A percentile compares a stretch with the other conserved stretches of the same genome.
These are phyloP conservation scores for Caryocar brasiliense DNA, from an alignment of 441 rosid species.

Conservation along the genomic window DNA sequence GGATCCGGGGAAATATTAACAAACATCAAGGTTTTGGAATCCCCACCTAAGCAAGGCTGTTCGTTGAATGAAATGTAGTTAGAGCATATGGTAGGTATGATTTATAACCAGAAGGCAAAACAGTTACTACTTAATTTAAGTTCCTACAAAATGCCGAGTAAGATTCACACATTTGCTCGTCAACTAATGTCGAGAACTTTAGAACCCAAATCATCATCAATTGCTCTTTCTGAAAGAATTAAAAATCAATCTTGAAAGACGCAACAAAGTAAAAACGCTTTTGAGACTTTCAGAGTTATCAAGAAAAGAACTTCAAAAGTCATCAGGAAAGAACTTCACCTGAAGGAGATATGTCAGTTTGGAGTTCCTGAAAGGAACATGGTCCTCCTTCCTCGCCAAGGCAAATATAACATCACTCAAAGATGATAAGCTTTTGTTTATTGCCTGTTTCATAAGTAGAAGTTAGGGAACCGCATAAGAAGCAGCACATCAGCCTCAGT, in stretches of 20 bases:
- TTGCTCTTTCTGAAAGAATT: no score
- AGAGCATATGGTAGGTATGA: no score
- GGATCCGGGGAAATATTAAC: constrained; percentile 92
- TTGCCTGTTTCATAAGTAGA: constrained; percentile 44
- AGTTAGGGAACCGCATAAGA: neutral
- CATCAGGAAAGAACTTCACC: constrained; percentile 30
- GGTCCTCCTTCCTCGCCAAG: constrained; percentile 89
- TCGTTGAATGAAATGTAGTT: constrained; percentile 6
- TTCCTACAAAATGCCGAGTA: no score
- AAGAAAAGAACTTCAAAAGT: no score
- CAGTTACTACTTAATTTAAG: no score
- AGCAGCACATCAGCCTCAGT: neutral
- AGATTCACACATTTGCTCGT: no score
- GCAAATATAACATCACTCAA: constrained; percentile 87
- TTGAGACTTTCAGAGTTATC: no score
- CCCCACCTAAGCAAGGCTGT: constrained; percentile 99
- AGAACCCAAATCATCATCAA: no score
- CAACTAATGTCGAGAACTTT: no score
- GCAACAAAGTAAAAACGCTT: neutral
- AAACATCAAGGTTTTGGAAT: constrained; percentile 91
- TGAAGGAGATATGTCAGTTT: constrained; percentile 90
- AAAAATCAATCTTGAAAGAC: no score
- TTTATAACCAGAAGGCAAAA: no score
- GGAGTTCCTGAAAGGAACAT: constrained; percentile 92
- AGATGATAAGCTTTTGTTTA: constrained; percentile 80